Evolutionary conservation across 208 protist genomes (phyloP).

Genomic region (Angomonas ambiguus): DNA sequence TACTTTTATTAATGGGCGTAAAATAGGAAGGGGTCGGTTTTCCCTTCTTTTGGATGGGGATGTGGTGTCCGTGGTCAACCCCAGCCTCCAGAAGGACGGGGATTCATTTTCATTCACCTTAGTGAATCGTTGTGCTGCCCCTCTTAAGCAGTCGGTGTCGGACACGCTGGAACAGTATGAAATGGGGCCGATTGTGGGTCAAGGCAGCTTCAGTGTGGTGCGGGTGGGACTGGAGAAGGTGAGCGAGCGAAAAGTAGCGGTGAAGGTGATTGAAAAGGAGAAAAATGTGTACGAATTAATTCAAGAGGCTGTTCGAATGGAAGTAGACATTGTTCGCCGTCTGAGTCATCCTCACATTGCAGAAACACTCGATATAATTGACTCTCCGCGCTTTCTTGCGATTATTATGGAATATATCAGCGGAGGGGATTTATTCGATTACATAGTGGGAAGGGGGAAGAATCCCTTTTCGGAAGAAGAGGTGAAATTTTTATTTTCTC

Average conservation of each 20-base stretch:
- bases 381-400: conserved; percentile 31
- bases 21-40: conserved; percentile 31
- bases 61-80: conserved; percentile 52
- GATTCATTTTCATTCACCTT: conserved; percentile 28
- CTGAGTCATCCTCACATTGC: conserved; percentile 75
- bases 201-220: conserved; percentile 61
- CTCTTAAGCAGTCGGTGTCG: background rate
- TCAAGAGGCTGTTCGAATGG: conserved; percentile 40
- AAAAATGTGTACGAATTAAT: conserved; percentile 29
- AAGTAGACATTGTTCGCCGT: conserved; percentile 59
- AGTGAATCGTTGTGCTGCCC: background rate
- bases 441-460: conserved; percentile 50
- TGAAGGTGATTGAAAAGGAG: conserved; percentile 76
- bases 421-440: conserved; percentile 77
- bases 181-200: conserved; percentile 46
- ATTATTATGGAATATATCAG: conserved; percentile 80
- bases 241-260: conserved; percentile 33
- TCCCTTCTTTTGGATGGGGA: conserved; percentile 35
- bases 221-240: conserved; percentile 32
- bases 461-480: conserved; percentile 65
- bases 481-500: conserved; percentile 46
- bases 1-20: conserved; percentile 65
- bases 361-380: conserved; percentile 51
- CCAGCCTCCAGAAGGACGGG: conserved; percentile 27
- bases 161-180: conserved; percentile 19